Percentiles rank a stretch among this genome's conserved stretches.
Evolutionary conservation across 345 rosid species (phyloP).

Genomic region (Salix arbutifolia): DNA sequence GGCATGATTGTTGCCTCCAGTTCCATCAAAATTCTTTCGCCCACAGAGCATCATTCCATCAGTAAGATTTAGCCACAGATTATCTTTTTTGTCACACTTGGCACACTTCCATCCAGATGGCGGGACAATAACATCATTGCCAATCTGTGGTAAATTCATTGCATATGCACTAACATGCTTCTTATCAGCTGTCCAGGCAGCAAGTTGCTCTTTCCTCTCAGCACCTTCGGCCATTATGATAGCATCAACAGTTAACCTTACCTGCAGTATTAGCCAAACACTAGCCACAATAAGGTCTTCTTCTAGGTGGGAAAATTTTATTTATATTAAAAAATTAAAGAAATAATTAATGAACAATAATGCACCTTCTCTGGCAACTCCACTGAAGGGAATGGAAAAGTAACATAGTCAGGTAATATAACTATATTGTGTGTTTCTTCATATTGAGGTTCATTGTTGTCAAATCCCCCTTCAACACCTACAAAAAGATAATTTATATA

Average conservation of each 20-base stretch:
- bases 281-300: not conserved
- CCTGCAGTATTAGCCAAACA: conserved; percentile 39
- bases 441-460: conserved; percentile 73
- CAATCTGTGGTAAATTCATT: conserved; percentile 65
- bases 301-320: not conserved
- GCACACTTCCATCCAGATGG: conserved; percentile 91
- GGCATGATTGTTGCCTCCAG: conserved; percentile 97
- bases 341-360: not conserved
- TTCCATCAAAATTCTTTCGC: conserved; percentile 94
- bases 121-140: conserved; percentile 67
- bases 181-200: conserved; percentile 92
- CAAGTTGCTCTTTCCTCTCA: conserved; percentile 79
- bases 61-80: conserved; percentile 93
- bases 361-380: conserved; percentile 96
- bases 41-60: conserved; percentile 99
- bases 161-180: conserved; percentile 80
- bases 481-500: conserved; percentile 8
- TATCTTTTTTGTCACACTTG: conserved; percentile 86
- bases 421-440: conserved; percentile 69
- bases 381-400: conserved; percentile 82
- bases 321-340: not conserved
- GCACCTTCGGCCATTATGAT: conserved; percentile 77
- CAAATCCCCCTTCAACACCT: conserved; percentile 97
- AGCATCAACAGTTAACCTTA: conserved; percentile 87
- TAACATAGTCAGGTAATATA: conserved; percentile 65